Evolutionary conservation across 345 rosid genomes (phyloP).

Genomic region (Populus euphratica): DNA sequence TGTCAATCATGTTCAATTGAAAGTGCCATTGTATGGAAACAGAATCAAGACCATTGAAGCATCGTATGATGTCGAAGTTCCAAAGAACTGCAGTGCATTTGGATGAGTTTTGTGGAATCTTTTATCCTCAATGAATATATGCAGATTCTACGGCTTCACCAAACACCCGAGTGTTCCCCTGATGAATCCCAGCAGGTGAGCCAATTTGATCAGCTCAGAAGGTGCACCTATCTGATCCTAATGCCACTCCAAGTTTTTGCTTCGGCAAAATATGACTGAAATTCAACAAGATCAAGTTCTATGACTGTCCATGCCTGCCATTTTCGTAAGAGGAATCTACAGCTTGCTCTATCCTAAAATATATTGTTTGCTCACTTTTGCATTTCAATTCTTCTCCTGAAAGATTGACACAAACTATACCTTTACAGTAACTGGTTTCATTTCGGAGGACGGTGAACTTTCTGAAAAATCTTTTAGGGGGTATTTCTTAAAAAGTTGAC

Average conservation of each 20-base stretch:
- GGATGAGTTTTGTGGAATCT: constrained; percentile 27
- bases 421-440: not conserved
- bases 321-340: not conserved
- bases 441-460: not conserved
- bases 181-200: constrained; percentile 44
- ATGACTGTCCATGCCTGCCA: not conserved
- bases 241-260: constrained; percentile 47
- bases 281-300: constrained; percentile 22
- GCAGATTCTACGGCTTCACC: constrained; percentile 54
- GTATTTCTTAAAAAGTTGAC: not conserved
- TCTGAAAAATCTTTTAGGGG: not conserved
- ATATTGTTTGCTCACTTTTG: not conserved
- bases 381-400: not conserved
- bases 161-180: constrained; percentile 47
- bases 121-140: constrained; percentile 46
- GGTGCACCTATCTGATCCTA: constrained; percentile 43
- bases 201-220: constrained; percentile 55
- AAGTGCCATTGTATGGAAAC: not conserved
- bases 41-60: not conserved
- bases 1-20: not conserved
- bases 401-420: not conserved
- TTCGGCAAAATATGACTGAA: constrained; percentile 47
- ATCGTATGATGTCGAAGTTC: not conserved
- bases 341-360: not conserved
- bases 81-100: not conserved